Base-by-base conservation (phyloP, 495 filamentous ascomycete species). In the Hypoxylon perforatum region DNA sequence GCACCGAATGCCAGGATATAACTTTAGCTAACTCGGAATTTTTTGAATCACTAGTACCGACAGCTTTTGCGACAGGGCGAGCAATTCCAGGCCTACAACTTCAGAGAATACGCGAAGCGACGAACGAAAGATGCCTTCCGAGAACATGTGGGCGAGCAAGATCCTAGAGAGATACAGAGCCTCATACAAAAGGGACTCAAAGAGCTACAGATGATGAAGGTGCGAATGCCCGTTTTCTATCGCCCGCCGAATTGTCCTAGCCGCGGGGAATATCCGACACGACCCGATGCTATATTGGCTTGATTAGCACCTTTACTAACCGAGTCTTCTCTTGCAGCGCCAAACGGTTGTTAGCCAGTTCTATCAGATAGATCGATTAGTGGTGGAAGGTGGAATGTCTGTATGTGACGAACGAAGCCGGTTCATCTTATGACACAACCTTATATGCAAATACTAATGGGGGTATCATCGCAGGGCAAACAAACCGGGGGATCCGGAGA, bases 321-420 rank as follows among this genome's bases (percentile, higher is more conserved):
- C 6, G 11, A 3, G 0, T 57, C 36, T 38, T 33, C 9, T 42
- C 19, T 19, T 57, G 65, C 80, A 99, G 95, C 90, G 95, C 71
- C 95, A 99, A 89, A 96, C 94, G 4, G 82, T 93, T 30, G 86
- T 99, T 67, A 96, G 92, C 70, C 92, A 97, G 76, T 97, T 97
- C 77, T 99, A 91, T 80, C 91, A 97, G 79, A 70, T 95, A 70
- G 93, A 99, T 76, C 82, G 88, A 72, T 85, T 99, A 73, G 95
- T 99, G 21, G 93, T 99, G 5, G 95, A 99, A 75, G 94, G 94
- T 17, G 90, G 91, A 61, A 88, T 77, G 61, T 77, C 80, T 73
- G 81, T 83, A 78, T 4, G 80, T 76, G 38, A 14, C 30, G 21
- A n/a, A 12, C 42, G 4, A 8, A 7, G 9, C 21, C 11, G 4